Percentiles rank a stretch among this genome's conserved stretches.
phyloP scores from a whole-genome alignment of 176 grass and related monocot genomes.

The Dendrocalamus sinicus region DNA sequence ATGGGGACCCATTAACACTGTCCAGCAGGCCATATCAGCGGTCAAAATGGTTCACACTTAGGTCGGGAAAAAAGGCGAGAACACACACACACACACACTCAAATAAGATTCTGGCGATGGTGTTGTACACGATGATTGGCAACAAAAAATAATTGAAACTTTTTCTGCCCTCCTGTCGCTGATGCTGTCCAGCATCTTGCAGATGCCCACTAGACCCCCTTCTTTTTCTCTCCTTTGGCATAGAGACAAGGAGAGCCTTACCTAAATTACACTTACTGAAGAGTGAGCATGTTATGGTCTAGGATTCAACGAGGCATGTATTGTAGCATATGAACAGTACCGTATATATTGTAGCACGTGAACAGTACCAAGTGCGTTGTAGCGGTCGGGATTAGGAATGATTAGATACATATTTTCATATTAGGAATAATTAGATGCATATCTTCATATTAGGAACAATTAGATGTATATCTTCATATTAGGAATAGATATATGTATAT shows the following conservation, averaged over 20 bases:
- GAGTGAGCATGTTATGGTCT: too few relatives aligned
- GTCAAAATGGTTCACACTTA: conserved; percentile 42
- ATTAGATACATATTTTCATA: too few relatives aligned
- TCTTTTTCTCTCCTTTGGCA: conserved; percentile 31
- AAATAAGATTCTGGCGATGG: conserved; percentile 54
- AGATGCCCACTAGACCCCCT: conserved; percentile 42
- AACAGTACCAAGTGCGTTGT: too few relatives aligned
- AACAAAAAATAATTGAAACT: conserved; percentile 49
- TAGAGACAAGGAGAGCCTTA: conserved; percentile 49
- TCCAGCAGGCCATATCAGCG: conserved; percentile 44
- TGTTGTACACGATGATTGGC: conserved; percentile 49
- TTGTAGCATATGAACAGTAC: too few relatives aligned
- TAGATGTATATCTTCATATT: too few relatives aligned
- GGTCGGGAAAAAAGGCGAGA: conserved; percentile 17
- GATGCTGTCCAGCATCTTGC: conserved; percentile 60
- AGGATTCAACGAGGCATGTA: too few relatives aligned
- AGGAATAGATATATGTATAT: too few relatives aligned
- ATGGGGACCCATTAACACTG: conserved; percentile 18
- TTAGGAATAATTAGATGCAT: too few relatives aligned
- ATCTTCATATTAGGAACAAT: too few relatives aligned
- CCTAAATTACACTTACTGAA: conserved; percentile 27
- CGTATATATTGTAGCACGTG: too few relatives aligned
- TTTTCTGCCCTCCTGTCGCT: conserved; percentile 34
- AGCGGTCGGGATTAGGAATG: too few relatives aligned
- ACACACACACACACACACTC: conserved; percentile 5